Evolutionary conservation across 768 basidiomycete species (phyloP).

Genomic region (Phlegmacium glaucopus): DNA sequence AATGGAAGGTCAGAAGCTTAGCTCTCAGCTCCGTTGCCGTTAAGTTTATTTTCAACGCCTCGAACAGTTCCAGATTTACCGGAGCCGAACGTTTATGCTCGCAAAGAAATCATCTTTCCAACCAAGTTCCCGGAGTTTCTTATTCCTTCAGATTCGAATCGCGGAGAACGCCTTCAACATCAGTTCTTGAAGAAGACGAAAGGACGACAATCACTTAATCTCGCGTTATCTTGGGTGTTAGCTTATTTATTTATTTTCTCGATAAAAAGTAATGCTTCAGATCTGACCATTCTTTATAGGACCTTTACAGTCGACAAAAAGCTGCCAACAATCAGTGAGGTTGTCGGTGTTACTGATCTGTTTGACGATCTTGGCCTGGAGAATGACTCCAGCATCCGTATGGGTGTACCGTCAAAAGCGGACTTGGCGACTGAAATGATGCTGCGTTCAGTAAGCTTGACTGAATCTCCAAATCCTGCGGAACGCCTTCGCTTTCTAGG

Average conservation of each 20-base stretch:
- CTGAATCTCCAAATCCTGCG: no score
- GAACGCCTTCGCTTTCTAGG: neutral
- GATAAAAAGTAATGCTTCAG: neutral
- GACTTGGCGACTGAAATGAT: no score
- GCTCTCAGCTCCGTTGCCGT: neutral
- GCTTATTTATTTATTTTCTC: conserved; percentile 16
- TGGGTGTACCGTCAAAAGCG: neutral
- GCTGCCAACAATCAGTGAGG: conserved; percentile 29
- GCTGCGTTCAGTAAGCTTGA: no score
- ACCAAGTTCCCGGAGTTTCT: conserved; percentile 24
- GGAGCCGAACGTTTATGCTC: conserved; percentile 46
- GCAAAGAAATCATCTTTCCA: conserved; percentile 30
- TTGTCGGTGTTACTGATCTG: conserved; percentile 24
- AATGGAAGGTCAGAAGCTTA: conserved; percentile 51
- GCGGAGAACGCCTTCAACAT: conserved; percentile 5
- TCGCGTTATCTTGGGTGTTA: conserved; percentile 69
- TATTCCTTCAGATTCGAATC: conserved; percentile 15
- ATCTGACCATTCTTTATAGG: conserved; percentile 22
- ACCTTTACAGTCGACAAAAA: conserved; percentile 46
- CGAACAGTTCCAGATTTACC: conserved; percentile 51
- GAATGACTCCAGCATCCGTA: neutral
- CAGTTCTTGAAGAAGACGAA: conserved; percentile 51
- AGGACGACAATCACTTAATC: conserved; percentile 53
- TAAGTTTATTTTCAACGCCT: neutral
- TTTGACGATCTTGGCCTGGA: conserved; percentile 5